phyloP scores from a whole-genome alignment of 139 green algal species.

The Zygnema cylindricum region DNA sequence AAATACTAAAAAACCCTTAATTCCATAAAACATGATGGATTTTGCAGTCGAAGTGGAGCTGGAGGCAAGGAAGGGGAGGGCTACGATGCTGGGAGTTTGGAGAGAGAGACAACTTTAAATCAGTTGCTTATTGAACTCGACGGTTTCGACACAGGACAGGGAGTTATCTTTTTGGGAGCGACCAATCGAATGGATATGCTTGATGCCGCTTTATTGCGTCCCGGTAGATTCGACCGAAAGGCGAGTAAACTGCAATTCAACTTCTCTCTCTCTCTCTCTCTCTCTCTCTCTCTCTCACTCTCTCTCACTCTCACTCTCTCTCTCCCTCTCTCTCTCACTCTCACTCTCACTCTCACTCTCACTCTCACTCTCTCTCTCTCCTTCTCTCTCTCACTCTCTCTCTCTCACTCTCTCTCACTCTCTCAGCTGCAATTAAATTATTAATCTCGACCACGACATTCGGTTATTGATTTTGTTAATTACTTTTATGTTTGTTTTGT shows the following conservation, averaged over 20 bases:
- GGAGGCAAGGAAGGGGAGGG: not conserved
- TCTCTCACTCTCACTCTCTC: not conserved
- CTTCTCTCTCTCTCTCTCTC: not conserved
- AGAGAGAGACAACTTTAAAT: slow-evolving; percentile 99
- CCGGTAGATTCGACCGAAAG: slow-evolving; percentile 81
- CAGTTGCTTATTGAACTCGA: slow-evolving; percentile 99
- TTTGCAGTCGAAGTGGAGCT: not conserved
- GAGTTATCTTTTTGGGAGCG: slow-evolving; percentile 95
- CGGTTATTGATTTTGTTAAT: not conserved
- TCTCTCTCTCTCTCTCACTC: not conserved
- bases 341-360: slow-evolving; percentile 57
- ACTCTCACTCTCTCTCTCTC: slow-evolving; percentile 39
- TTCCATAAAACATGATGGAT: too few relatives aligned
- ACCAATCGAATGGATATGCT: slow-evolving; percentile 89
- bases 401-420: not conserved
- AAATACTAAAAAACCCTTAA: too few relatives aligned
- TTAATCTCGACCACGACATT: not conserved
- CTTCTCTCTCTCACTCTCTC: not conserved
- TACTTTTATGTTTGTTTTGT: slow-evolving; percentile 53
- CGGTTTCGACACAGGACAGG: slow-evolving; percentile 90
- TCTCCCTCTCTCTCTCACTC: not conserved
- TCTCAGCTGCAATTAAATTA: not conserved
- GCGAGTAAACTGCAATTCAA: too few relatives aligned
- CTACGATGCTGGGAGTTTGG: slow-evolving; percentile 85
- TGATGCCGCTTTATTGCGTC: slow-evolving; percentile 84